Conservation (phyloP, 2,329 filamentous ascomycete genomes). For the Clarireedia monteithiana region DNA sequence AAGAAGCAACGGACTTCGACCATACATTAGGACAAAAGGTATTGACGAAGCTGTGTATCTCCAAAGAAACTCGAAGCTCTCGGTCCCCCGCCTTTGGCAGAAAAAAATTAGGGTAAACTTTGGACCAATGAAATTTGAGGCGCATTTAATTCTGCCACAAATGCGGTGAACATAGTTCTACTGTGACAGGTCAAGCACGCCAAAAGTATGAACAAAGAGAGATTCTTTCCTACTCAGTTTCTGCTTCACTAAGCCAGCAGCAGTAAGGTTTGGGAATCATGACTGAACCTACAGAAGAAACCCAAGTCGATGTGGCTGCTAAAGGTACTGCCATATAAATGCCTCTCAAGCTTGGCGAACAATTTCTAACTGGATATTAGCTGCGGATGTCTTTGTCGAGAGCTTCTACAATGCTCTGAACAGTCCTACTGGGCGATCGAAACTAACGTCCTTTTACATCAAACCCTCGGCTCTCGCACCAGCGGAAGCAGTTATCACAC, state of each 20-base stretch:
- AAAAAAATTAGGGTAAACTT: too few species aligned
- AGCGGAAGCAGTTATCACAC: constrained; percentile 59
- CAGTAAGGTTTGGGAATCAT: constrained; percentile 11
- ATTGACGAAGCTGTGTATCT: background rate
- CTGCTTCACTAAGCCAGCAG: too few species aligned
- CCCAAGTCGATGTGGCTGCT: constrained; percentile 30
- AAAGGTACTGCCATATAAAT: constrained; percentile 20
- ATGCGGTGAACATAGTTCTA: background rate
- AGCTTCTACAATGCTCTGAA: constrained; percentile 71
- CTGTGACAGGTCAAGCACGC: background rate
- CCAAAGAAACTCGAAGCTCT: background rate
- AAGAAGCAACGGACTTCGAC: constrained; percentile 14
- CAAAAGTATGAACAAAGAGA: background rate
- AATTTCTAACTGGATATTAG: constrained; percentile 33
- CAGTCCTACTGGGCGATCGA: constrained; percentile 38
- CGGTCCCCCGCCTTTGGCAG: background rate
- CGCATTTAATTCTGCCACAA: background rate
- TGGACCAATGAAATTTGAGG: background rate
- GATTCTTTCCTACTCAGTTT: too few species aligned
- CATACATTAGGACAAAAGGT: constrained; percentile 7
- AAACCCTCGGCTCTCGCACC: constrained; percentile 47
- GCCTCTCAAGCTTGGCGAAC: too few species aligned
- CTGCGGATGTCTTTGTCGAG: constrained; percentile 63
- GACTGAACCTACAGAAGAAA: constrained; percentile 42
- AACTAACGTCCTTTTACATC: constrained; percentile 64